A percentile compares a stretch with the other conserved stretches of the same genome.
phyloP scores from a whole-genome alignment of 257 asterid genomes.

The Asclepias syriaca region DNA sequence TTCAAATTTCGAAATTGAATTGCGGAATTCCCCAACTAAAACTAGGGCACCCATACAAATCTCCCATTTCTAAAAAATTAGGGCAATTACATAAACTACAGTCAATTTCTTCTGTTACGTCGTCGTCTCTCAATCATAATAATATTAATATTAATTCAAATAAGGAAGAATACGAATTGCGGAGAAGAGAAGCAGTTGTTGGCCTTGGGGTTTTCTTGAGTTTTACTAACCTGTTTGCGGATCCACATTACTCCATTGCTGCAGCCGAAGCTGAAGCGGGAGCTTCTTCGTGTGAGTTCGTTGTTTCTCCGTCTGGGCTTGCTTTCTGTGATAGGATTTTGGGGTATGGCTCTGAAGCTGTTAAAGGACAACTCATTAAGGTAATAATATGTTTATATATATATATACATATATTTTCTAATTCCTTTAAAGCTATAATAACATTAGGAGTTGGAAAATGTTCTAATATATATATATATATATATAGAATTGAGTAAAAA shows the following conservation, averaged over 20 bases:
- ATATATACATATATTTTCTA: too few species aligned
- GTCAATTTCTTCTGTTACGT: neutral
- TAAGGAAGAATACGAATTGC: neutral
- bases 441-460: too few species aligned
- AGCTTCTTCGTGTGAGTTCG: constrained; percentile 24
- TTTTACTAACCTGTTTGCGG: constrained; percentile 3
- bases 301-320: constrained; percentile 36
- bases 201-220: constrained; percentile 21
- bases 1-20: neutral
- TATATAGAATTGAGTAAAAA: too few species aligned
- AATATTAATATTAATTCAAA: neutral
- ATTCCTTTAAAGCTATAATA: too few species aligned
- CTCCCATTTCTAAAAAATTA: neutral
- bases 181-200: constrained; percentile 34
- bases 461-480: too few species aligned
- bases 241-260: constrained; percentile 9
- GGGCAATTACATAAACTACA: neutral
- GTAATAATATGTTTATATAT: constrained; percentile 7
- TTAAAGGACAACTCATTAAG: constrained; percentile 43
- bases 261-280: constrained; percentile 18
- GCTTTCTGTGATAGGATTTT: constrained; percentile 33
- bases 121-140: neutral
- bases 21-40: neutral
- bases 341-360: constrained; percentile 34
- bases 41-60: neutral